Base-by-base conservation (phyloP, 352 stramenopile genomes). In the Porosira glacialis region DNA sequence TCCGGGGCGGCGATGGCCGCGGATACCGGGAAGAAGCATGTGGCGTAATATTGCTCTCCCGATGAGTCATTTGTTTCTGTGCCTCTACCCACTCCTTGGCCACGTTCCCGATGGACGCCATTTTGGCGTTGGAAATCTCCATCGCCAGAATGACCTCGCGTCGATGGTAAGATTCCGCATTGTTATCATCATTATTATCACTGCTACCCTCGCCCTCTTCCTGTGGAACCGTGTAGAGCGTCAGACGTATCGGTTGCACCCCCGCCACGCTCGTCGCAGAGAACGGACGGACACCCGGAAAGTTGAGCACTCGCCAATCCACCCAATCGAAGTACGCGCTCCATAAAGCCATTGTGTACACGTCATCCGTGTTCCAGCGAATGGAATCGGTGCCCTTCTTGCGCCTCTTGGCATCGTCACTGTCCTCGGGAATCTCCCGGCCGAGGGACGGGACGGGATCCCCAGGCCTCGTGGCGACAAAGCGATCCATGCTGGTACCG, bases 281-380 rank as follows among this genome's bases (percentile, higher is more conserved):
- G 75, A 91, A 89, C 0, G 83, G 80, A 47, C 76, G 64, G 49
- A 91, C 85, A 0, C 80, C 85, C 17, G 85, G 85, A 56, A 91
- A 70, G 62, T 91, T 91, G 3, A 87, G 39, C 27, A 76, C 59
- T 48, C 72, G 61, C 85, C 85, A 91, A 38, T 87, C 71, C 13
- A 81, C 69, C 65, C 83, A 91, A 63, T 91, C 85, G 17, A 87
- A 69, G 59, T 89, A 91, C 0, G 80, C 60, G 43, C 44, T 85
- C 82, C 82, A 91, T 3, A 91, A 43, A 53, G 78, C 60, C 52
- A 89, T 77, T 3, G 82, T 89, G 41, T 91, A 91, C 0, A 72
- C 79, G 65, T 87, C 70, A 19, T 86, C 57, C 3, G 71, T 76
- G 52, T 85, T 88, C 76, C 78, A 89, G 26, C 81, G 47, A 21